Conservation (phyloP, 352 stramenopile species). For the Globisporangium iwayamae region DNA sequence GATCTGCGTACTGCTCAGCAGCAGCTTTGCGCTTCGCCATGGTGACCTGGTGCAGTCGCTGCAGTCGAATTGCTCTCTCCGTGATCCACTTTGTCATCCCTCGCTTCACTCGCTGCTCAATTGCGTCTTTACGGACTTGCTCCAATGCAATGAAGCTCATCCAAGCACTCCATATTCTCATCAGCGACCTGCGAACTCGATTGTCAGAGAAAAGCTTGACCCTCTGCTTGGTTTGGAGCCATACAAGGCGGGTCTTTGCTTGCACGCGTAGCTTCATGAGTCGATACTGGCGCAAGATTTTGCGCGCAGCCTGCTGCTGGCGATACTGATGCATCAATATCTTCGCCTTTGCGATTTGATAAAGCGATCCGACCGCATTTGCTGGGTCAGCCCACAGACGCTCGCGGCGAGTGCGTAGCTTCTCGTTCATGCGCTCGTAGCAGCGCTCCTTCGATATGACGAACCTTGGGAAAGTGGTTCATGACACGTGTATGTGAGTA, state of each 20-base stretch:
- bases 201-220: slow-evolving; percentile 13
- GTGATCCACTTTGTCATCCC: slow-evolving; percentile 18
- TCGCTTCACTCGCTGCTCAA: slow-evolving; percentile 11
- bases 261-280: slow-evolving; percentile 17
- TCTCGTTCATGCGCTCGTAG: slow-evolving; percentile 39
- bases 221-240: slow-evolving; percentile 1
- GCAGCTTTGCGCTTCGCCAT: background rate
- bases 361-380: slow-evolving; percentile 22
- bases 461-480: slow-evolving; percentile 13
- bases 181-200: slow-evolving; percentile 12
- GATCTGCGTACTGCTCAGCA: background rate
- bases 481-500: too few species aligned
- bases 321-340: slow-evolving; percentile 17
- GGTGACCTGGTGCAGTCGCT: background rate
- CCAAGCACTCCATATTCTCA: background rate
- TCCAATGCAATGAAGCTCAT: background rate
- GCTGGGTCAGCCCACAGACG: slow-evolving; percentile 21
- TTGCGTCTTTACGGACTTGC: background rate
- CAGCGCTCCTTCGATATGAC: slow-evolving; percentile 34
- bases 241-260: slow-evolving; percentile 20
- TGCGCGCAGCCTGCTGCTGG: slow-evolving; percentile 21
- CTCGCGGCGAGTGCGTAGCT: slow-evolving; percentile 19
- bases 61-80: slow-evolving; percentile 4
- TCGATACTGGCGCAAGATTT: slow-evolving; percentile 26
- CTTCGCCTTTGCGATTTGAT: slow-evolving; percentile 34